phyloP scores from a whole-genome alignment of 2,329 filamentous ascomycete species.

The Neurospora sp. region DNA sequence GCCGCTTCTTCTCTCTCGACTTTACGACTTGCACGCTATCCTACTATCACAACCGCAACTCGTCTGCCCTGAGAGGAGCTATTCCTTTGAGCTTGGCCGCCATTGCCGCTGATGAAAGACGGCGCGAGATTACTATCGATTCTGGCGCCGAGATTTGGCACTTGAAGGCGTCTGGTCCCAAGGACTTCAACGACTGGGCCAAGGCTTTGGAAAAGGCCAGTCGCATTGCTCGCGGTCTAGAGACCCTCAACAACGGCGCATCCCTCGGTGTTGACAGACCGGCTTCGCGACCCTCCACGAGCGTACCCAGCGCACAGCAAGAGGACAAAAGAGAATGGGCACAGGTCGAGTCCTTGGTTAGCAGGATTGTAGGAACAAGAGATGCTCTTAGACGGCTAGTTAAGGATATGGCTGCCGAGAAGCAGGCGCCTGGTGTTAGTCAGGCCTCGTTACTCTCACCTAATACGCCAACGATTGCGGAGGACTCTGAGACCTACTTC shows the following conservation, averaged over 20 bases:
- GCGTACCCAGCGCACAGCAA: constrained; percentile 25
- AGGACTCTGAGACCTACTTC: constrained; percentile 49
- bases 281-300: constrained; percentile 16
- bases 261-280: background rate
- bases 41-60: constrained; percentile 92
- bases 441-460: constrained; percentile 29
- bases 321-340: constrained; percentile 77
- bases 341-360: constrained; percentile 75
- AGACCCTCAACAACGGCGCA: constrained; percentile 23
- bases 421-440: constrained; percentile 29
- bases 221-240: constrained; percentile 47
- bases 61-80: constrained; percentile 81
- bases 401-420: constrained; percentile 64
- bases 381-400: constrained; percentile 82
- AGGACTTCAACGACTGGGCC: constrained; percentile 84
- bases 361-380: constrained; percentile 74
- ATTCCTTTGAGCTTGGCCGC: constrained; percentile 87
- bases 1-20: constrained; percentile 91
- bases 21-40: constrained; percentile 90
- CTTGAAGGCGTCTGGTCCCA: constrained; percentile 68
- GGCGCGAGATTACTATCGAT: constrained; percentile 89
- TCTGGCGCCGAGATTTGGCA: constrained; percentile 98
- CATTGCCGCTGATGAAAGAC: constrained; percentile 78
- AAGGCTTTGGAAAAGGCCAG: constrained; percentile 75
- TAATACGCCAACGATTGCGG: constrained; percentile 29